Evolutionary conservation across 164 flowering plant genomes (phyloP), one percentile per base, ranked within the genome.

Genomic region (Taxillus chinensis): DNA sequence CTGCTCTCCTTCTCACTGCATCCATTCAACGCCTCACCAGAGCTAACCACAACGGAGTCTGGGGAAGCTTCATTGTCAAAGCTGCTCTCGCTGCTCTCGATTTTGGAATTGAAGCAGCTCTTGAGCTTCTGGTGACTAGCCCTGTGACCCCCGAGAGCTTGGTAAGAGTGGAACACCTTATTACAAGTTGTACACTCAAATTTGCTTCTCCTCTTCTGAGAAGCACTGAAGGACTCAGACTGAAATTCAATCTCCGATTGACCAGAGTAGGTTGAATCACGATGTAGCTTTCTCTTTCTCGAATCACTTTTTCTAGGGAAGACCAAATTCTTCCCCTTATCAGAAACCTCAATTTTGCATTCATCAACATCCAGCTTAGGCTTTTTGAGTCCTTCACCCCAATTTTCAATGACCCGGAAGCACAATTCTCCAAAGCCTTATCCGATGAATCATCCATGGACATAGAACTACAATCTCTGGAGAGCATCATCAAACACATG

Each of bases 81-180:
- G 70, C 72, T 67, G 64, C 64, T 75, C 52, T 70, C 79, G 10
- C 61, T 61, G 59, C 48, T 65, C 42, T 70, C 77, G 4, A 67
- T 61, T 62, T 39, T 73, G 7, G 78, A 73, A 68, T 69, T 78
- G 60, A 70, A 77, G 67, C 82, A 76, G 43, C 77, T 77, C 70
- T 73, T 83, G 68, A 54, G 71, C 69, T 77, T 83, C 14, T 73
- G 79, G 67, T 83, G 84, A 57, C 87, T 80, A 7, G 87, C 84
- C 67, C 81, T 78, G 58, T 83, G 87, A 3, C 87, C 87, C 1
- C 87, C 87, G 0, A 83, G 70, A 14, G 87, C 87, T 73, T 83
- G 87, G 67, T 78, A 80, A 3, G 87, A 80, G 51, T 70, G 68
- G 54, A 83, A 83, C 14, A 60, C 58, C 68, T 74, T 80, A 66